phyloP scores from a whole-genome alignment of 345 rosid genomes.

The Balakata baccata region DNA sequence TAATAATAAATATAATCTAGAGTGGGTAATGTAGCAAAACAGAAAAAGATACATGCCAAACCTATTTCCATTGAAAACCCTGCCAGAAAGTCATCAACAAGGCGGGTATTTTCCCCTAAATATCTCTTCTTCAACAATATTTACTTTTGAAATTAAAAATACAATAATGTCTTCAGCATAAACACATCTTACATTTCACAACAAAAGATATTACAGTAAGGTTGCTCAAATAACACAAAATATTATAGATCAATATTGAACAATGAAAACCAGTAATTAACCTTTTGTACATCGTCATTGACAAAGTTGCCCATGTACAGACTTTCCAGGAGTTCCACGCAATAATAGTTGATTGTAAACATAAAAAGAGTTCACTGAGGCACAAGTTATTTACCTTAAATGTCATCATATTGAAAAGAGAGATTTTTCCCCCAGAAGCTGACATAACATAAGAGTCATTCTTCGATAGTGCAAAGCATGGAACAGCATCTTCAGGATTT shows the following conservation, averaged over 20 bases:
- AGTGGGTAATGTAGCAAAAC: too few relatives aligned
- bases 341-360: not conserved
- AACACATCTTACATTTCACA: too few relatives aligned
- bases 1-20: not conserved
- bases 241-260: not conserved
- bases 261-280: not conserved
- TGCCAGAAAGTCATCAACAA: not conserved
- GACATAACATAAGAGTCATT: conserved; percentile 70
- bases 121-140: not conserved
- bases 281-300: too few relatives aligned
- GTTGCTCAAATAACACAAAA: not conserved
- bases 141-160: not conserved
- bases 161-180: too few relatives aligned
- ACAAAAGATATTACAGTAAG: too few relatives aligned
- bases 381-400: conserved; percentile 52
- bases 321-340: not conserved
- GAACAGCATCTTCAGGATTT: conserved; percentile 72
- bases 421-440: conserved; percentile 76
- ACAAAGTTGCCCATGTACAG: conserved; percentile 1
- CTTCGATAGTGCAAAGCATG: conserved; percentile 79
- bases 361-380: not conserved
- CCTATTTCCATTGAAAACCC: not conserved
- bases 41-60: not conserved
- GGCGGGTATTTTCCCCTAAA: not conserved
- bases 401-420: conserved; percentile 66